phyloP scores from a whole-genome alignment of 2,329 filamentous ascomycete species.

The Aureobasidium subglaciale region DNA sequence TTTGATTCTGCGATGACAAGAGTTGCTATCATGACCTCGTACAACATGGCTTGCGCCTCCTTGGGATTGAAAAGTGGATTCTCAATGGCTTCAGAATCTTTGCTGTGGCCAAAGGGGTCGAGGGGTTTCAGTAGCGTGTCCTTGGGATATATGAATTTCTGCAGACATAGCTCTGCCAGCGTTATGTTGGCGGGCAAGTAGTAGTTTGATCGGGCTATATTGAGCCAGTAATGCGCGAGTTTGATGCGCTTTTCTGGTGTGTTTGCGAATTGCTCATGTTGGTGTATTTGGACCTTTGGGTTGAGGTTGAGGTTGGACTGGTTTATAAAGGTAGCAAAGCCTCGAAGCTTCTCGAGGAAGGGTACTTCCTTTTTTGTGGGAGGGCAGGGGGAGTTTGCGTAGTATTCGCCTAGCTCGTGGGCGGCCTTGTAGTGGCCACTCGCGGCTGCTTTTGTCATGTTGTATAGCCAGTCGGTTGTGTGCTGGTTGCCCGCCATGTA shows the following conservation, averaged over 20 bases:
- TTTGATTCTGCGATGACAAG: slow-evolving; percentile 1
- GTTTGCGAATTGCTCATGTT: slow-evolving; percentile 24
- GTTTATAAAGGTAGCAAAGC: neutral
- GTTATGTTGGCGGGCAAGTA: slow-evolving; percentile 26
- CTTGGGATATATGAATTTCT: slow-evolving; percentile 17
- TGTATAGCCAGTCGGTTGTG: slow-evolving; percentile 35
- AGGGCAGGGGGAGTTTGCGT: slow-evolving; percentile 20
- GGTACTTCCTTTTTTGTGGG: neutral
- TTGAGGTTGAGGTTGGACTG: neutral
- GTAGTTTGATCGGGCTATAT: slow-evolving; percentile 15
- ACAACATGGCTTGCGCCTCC: slow-evolving; percentile 17
- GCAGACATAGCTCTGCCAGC: slow-evolving; percentile 21
- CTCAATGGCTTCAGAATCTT: slow-evolving; percentile 18
- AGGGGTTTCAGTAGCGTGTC: slow-evolving; percentile 1
- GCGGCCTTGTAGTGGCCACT: slow-evolving; percentile 33
- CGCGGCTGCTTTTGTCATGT: slow-evolving; percentile 40
- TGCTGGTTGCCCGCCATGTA: slow-evolving; percentile 20
- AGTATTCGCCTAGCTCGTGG: slow-evolving; percentile 34
- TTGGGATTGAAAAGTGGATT: slow-evolving; percentile 22
- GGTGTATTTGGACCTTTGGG: slow-evolving; percentile 22
- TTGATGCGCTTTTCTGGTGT: slow-evolving; percentile 21
- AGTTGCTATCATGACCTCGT: neutral
- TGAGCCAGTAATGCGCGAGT: slow-evolving; percentile 26
- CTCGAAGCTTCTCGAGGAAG: neutral
- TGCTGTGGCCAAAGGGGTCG: slow-evolving; percentile 20